These are phyloP conservation scores for Aspergillus eucalypticola DNA, from an alignment of 2,329 filamentous ascomycete species.

Conservation along the genomic window DNA sequence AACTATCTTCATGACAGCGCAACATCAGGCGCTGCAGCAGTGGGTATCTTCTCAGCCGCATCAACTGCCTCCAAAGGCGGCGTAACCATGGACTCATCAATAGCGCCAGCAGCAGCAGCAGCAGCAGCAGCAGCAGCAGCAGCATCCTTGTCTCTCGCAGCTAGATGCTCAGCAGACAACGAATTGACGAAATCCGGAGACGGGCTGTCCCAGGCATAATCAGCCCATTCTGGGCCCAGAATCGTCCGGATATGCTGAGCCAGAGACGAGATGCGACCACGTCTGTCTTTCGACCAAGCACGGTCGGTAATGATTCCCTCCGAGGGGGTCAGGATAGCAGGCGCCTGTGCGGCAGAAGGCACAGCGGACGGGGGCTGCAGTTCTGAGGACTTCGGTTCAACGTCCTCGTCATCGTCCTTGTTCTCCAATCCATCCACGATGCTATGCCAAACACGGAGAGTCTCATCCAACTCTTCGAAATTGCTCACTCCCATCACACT, in stretches of 20 bases:
- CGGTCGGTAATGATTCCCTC: conserved; percentile 41
- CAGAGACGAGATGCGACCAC: conserved; percentile 37
- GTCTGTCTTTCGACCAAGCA: conserved; percentile 40
- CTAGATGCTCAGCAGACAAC: conserved; percentile 31
- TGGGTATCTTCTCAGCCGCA: conserved; percentile 24
- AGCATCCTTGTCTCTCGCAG: conserved; percentile 12
- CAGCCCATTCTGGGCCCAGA: conserved; percentile 44
- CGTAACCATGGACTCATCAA: conserved; percentile 27
- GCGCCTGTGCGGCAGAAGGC: conserved; percentile 16
- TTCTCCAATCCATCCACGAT: conserved; percentile 52
- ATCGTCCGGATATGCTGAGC: conserved; percentile 41
- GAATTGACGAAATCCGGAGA: conserved; percentile 44
- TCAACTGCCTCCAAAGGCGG: conserved; percentile 35
- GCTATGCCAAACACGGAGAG: conserved; percentile 58
- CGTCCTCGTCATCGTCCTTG: conserved; percentile 18
- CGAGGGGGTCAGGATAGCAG: conserved; percentile 36
- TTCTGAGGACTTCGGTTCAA: neutral
- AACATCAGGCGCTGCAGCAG: conserved; percentile 8
- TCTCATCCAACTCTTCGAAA: conserved; percentile 61
- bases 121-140: conserved; percentile 7
- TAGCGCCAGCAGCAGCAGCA: conserved; percentile 1
- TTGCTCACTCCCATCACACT: conserved; percentile 66
- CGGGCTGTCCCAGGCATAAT: conserved; percentile 49
- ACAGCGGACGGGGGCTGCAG: conserved; percentile 5
- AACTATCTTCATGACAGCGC: conserved; percentile 9